phyloP scores from a whole-genome alignment of 371 early-diverging fungal species.

The Dinochytrium kinnereticum region DNA sequence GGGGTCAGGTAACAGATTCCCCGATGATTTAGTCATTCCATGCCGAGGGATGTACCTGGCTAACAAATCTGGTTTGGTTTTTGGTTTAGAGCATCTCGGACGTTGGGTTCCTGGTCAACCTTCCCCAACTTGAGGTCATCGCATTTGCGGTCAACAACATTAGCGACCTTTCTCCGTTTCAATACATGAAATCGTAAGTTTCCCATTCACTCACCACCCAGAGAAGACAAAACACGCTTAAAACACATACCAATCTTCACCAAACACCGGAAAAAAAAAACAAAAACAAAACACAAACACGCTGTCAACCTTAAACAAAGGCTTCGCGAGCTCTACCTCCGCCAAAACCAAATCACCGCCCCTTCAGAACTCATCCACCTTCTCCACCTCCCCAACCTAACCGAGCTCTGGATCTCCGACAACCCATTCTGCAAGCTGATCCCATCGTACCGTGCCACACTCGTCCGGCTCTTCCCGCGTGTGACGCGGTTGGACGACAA shows the following conservation, averaged over 20 bases:
- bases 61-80: too few relatives aligned
- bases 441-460: conserved; percentile 33
- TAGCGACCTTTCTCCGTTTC: conserved; percentile 12
- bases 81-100: conserved; percentile 38
- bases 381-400: conserved; percentile 31
- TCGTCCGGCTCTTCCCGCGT: conserved; percentile 40
- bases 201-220: background rate
- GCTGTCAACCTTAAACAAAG: too few relatives aligned
- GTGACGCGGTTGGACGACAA: conserved; percentile 43
- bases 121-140: conserved; percentile 43
- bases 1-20: conserved; percentile 38
- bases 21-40: background rate
- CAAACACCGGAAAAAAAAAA: conserved; percentile 18
- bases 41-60: background rate
- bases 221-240: conserved; percentile 3
- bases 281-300: conserved; percentile 3
- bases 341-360: conserved; percentile 44
- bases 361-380: conserved; percentile 41
- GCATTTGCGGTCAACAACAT: conserved; percentile 46
- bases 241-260: background rate
- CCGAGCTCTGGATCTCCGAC: conserved; percentile 46
- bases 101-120: conserved; percentile 33
- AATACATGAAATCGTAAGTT: background rate
- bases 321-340: conserved; percentile 46
- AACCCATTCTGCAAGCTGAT: conserved; percentile 40